Evolutionary conservation across 2,329 filamentous ascomycete species (phyloP).

Genomic region (Exophiala viscosa): DNA sequence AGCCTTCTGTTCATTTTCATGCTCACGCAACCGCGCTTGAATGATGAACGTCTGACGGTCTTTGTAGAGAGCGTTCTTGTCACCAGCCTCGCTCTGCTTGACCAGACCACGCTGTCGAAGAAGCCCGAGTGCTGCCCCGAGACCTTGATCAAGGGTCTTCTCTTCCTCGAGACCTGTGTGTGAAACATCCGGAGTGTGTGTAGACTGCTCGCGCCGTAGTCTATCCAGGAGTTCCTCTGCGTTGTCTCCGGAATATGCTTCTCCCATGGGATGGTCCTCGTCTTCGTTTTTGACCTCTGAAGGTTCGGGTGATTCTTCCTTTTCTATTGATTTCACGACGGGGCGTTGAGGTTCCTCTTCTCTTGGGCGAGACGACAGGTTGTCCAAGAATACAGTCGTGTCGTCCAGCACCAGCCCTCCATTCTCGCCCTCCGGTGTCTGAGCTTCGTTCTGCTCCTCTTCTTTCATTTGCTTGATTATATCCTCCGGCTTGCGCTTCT

Average conservation of each 20-base stretch:
- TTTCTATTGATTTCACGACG: slow-evolving; percentile 23
- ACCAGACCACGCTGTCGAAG: slow-evolving; percentile 82
- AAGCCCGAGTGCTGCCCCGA: slow-evolving; percentile 78
- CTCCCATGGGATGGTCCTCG: slow-evolving; percentile 53
- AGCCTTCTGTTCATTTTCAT: slow-evolving; percentile 74
- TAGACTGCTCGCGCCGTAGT: slow-evolving; percentile 47
- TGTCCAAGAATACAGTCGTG: slow-evolving; percentile 89
- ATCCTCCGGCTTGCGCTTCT: slow-evolving; percentile 86
- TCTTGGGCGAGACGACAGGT: slow-evolving; percentile 62
- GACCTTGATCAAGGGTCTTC: slow-evolving; percentile 69
- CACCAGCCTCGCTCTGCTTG: slow-evolving; percentile 58
- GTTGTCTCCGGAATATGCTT: slow-evolving; percentile 50
- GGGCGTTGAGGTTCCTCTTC: slow-evolving; percentile 43
- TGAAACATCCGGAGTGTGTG: slow-evolving; percentile 50
- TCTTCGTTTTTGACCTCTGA: slow-evolving; percentile 40
- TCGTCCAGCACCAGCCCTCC: slow-evolving; percentile 87
- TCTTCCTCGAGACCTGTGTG: slow-evolving; percentile 80
- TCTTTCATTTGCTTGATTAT: slow-evolving; percentile 74
- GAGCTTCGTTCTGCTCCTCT: slow-evolving; percentile 52
- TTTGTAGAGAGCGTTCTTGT: slow-evolving; percentile 64
- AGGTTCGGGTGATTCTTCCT: slow-evolving; percentile 4
- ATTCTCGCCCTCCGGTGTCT: slow-evolving; percentile 47
- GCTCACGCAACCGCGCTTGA: slow-evolving; percentile 72
- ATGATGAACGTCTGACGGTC: slow-evolving; percentile 74
- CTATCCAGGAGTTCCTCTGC: slow-evolving; percentile 49